Conservation (phyloP, 805 yeast species). For the Pichia cabralensis region DNA sequence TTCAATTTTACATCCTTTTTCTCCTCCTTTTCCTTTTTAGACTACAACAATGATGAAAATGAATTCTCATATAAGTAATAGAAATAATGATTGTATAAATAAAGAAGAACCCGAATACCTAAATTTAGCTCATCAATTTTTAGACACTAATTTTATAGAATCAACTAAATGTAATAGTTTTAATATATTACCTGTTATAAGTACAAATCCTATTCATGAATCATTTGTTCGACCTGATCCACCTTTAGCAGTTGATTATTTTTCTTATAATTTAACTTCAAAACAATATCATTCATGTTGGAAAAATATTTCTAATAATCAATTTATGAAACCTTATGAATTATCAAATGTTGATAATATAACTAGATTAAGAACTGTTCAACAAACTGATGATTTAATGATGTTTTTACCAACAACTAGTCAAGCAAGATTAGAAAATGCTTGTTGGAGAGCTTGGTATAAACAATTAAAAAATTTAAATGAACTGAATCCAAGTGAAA, state of each 20-base stretch:
- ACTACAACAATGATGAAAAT: too few species aligned
- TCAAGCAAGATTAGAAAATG: slow-evolving; percentile 54
- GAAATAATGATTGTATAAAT: too few species aligned
- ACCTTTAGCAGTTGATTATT: slow-evolving; percentile 31
- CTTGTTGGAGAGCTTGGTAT: slow-evolving; percentile 95
- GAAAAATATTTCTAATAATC: slow-evolving; percentile 29
- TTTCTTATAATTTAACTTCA: slow-evolving; percentile 28
- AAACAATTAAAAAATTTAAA: slow-evolving; percentile 54
- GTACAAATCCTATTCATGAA: slow-evolving; percentile 10
- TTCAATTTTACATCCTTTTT: too few species aligned
- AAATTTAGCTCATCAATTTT: slow-evolving; percentile 21
- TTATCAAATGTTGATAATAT: slow-evolving; percentile 20
- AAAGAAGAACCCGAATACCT: slow-evolving; percentile 8
- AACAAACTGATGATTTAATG: slow-evolving; percentile 26
- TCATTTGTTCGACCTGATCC: slow-evolving; percentile 10
- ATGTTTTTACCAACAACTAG: slow-evolving; percentile 27
- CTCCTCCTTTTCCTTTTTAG: too few species aligned
- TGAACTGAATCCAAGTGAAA: slow-evolving; percentile 33
- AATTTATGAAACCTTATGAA: slow-evolving; percentile 27
- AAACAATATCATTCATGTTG: slow-evolving; percentile 31
- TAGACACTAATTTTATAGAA: slow-evolving; percentile 23
- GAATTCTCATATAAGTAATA: too few species aligned
- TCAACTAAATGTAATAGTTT: slow-evolving; percentile 14
- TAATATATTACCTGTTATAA: slow-evolving; percentile 18
- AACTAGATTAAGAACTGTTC: slow-evolving; percentile 14